A percentile compares a stretch with the other conserved stretches of the same genome.
These are phyloP conservation scores for Athelia sp. DNA, from an alignment of 1,284 basidiomycete species.

Conservation along the genomic window DNA sequence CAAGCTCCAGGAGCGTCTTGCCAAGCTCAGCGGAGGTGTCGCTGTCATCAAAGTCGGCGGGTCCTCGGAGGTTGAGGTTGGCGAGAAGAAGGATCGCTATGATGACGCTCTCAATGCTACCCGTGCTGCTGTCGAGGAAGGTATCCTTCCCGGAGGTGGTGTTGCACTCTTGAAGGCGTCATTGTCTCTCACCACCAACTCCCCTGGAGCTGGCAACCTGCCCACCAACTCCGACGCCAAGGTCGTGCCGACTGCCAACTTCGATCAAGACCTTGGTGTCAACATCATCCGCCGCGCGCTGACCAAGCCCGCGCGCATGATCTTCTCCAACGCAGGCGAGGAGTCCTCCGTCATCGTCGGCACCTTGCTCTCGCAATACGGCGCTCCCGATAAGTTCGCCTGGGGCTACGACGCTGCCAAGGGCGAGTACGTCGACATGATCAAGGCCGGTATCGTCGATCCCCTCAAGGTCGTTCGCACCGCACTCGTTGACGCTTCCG, in stretches of 20 bases:
- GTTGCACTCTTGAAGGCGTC: slow-evolving; percentile 90
- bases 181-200: slow-evolving; percentile 63
- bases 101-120: slow-evolving; percentile 98
- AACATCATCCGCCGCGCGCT: slow-evolving; percentile 89
- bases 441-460: slow-evolving; percentile 91
- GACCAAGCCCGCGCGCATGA: slow-evolving; percentile 81
- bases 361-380: slow-evolving; percentile 70
- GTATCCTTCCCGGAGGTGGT: slow-evolving; percentile 95
- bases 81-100: slow-evolving; percentile 99
- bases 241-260: slow-evolving; percentile 82
- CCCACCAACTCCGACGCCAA: slow-evolving; percentile 50
- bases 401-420: slow-evolving; percentile 92
- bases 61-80: slow-evolving; percentile 90
- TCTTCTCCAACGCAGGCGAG: slow-evolving; percentile 93
- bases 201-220: slow-evolving; percentile 39
- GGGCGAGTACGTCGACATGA: slow-evolving; percentile 94
- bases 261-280: slow-evolving; percentile 96
- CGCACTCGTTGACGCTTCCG: slow-evolving; percentile 83
- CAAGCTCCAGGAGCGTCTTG: slow-evolving; percentile 95
- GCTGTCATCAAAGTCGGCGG: slow-evolving; percentile 99
- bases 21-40: slow-evolving; percentile 94
- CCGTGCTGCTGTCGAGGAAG: slow-evolving; percentile 96
- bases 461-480: slow-evolving; percentile 91
- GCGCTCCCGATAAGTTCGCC: slow-evolving; percentile 62
- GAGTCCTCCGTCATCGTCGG: slow-evolving; percentile 94